Evolutionary conservation across 2,329 filamentous ascomycete species (phyloP).

Genomic region (Sclerotinia sclerotiorum): DNA sequence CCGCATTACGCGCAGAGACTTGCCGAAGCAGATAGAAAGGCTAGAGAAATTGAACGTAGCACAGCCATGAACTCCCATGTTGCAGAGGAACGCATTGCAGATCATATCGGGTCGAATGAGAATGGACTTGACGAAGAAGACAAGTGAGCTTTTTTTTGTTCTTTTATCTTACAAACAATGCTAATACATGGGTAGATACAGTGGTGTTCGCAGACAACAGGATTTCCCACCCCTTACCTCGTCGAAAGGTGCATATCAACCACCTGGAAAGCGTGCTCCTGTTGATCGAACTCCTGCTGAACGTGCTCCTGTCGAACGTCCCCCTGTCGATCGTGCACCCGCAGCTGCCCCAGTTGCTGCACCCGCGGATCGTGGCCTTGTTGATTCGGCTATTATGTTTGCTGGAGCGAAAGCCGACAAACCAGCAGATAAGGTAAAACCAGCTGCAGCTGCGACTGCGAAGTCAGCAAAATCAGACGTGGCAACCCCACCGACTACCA

Average conservation of each 20-base stretch:
- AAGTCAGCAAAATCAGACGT: constrained; percentile 35
- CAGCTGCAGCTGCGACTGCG: constrained; percentile 33
- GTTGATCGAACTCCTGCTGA: constrained; percentile 52
- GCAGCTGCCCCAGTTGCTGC: background rate
- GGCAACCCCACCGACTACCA: constrained; percentile 37
- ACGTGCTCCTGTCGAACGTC: constrained; percentile 64
- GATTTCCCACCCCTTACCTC: constrained; percentile 65
- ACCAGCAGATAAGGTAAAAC: constrained; percentile 33
- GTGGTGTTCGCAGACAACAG: constrained; percentile 77
- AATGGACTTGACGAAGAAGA: constrained; percentile 83
- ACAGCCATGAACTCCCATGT: constrained; percentile 75
- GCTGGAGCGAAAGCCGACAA: constrained; percentile 60
- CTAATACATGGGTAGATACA: constrained; percentile 62
- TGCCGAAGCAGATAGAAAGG: constrained; percentile 78
- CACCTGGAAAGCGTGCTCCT: constrained; percentile 81
- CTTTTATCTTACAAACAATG: background rate
- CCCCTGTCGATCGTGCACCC: constrained; percentile 72
- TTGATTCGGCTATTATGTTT: constrained; percentile 88
- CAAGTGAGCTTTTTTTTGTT: constrained; percentile 59
- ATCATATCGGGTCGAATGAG: constrained; percentile 62
- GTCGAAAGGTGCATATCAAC: constrained; percentile 75
- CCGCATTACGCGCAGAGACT: constrained; percentile 77
- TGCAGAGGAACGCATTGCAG: constrained; percentile 81
- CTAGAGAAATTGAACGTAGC: constrained; percentile 83
- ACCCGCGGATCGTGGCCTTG: constrained; percentile 46